Percentiles rank a stretch among this genome's conserved stretches.
These are phyloP conservation scores for Protomyces arabidopsidicola DNA, from an alignment of 1,139 yeast genomes.

Conservation along the genomic window DNA sequence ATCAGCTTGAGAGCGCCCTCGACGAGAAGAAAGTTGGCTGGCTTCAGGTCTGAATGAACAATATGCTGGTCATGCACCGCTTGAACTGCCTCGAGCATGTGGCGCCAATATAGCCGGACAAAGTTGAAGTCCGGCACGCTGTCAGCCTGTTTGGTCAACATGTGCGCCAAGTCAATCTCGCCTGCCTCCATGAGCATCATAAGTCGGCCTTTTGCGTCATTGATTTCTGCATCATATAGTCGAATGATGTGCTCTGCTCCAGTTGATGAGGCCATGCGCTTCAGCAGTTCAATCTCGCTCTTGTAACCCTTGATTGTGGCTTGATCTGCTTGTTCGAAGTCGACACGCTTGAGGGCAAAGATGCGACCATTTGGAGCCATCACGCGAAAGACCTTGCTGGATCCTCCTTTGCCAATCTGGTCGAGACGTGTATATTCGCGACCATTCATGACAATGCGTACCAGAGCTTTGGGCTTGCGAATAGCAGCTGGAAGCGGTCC, in stretches of 20 bases:
- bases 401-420: constrained; percentile 83
- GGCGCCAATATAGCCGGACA: constrained; percentile 74
- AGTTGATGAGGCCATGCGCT: constrained; percentile 46
- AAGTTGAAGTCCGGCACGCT: constrained; percentile 65
- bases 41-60: constrained; percentile 92
- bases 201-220: constrained; percentile 58
- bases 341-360: constrained; percentile 79
- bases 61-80: constrained; percentile 85
- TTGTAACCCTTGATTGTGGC: constrained; percentile 70
- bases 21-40: constrained; percentile 88
- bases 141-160: constrained; percentile 56
- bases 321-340: constrained; percentile 75
- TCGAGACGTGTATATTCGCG: constrained; percentile 66
- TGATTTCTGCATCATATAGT: constrained; percentile 67
- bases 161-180: constrained; percentile 82
- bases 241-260: constrained; percentile 70
- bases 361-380: constrained; percentile 49
- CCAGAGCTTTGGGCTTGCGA: constrained; percentile 13
- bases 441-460: constrained; percentile 25
- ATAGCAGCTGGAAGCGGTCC: constrained; percentile 11
- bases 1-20: constrained; percentile 79
- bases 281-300: constrained; percentile 78
- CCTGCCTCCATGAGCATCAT: constrained; percentile 84
- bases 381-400: constrained; percentile 86
- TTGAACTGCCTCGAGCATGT: constrained; percentile 73